Evolutionary conservation across 2,329 filamentous ascomycete genomes (phyloP).

Genomic region (Cordyceps tenuipes): DNA sequence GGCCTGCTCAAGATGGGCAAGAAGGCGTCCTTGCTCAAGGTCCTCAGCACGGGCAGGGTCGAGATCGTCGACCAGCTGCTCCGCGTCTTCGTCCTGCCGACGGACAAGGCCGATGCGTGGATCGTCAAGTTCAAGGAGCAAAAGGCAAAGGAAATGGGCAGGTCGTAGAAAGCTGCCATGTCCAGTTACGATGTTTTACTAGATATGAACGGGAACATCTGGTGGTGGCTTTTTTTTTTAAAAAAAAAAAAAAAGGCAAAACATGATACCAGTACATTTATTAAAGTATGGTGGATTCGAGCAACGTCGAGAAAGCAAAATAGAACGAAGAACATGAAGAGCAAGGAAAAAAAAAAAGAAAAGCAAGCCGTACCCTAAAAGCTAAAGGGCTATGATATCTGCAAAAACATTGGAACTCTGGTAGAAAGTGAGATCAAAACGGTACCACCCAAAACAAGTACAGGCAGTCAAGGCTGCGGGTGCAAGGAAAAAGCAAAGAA

Average conservation of each 20-base stretch:
- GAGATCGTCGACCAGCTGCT: conserved; percentile 85
- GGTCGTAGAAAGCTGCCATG: conserved; percentile 2
- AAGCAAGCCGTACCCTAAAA: not conserved
- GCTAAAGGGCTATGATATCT: not conserved
- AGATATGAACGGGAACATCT: not conserved
- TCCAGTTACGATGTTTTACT: not conserved
- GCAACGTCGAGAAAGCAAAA: not conserved
- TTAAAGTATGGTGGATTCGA: not conserved
- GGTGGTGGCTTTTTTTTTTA: not conserved
- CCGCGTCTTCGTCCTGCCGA: conserved; percentile 74
- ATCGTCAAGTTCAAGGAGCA: conserved; percentile 76
- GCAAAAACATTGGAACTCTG: not conserved
- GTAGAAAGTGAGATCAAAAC: not conserved
- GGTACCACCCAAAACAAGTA: not conserved
- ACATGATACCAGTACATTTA: not conserved
- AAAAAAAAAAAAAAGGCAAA: not conserved
- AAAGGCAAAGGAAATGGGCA: conserved; percentile 43
- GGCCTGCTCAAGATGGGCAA: conserved; percentile 85
- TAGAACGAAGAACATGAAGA: too few species aligned
- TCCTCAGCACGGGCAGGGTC: conserved; percentile 66
- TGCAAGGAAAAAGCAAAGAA: not conserved
- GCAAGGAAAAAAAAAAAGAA: too few species aligned
- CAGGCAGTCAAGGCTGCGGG: conserved; percentile 1
- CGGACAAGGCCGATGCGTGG: conserved; percentile 61
- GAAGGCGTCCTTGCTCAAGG: conserved; percentile 68